phyloP scores from a whole-genome alignment of 257 asterid genomes.

The Solanum ossicruentum region DNA sequence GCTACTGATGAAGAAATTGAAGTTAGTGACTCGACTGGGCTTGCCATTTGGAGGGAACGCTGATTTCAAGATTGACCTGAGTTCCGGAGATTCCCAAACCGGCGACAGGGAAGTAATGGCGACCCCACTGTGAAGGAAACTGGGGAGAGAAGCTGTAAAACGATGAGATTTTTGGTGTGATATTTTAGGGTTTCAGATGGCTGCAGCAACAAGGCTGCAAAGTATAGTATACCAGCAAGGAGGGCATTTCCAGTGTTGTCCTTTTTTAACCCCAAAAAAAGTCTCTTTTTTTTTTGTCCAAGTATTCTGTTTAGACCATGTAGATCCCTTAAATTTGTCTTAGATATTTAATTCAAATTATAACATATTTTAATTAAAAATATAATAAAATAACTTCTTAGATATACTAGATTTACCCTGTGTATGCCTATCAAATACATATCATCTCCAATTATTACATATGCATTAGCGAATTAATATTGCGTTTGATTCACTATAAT shows the following conservation, averaged over 20 bases:
- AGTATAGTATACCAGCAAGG: background rate
- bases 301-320: background rate
- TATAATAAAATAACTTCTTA: too few species aligned
- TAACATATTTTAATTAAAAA: background rate
- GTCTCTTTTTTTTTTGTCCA: background rate
- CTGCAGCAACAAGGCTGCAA: background rate
- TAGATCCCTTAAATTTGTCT: background rate
- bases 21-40: slow-evolving; percentile 42
- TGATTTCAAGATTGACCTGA: background rate
- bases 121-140: background rate
- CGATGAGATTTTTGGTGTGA: background rate
- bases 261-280: too few species aligned
- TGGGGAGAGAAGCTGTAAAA: background rate
- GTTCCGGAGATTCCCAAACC: background rate
- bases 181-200: slow-evolving; percentile 8
- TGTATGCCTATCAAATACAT: too few species aligned
- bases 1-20: slow-evolving; percentile 41
- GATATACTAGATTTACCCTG: too few species aligned
- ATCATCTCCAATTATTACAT: too few species aligned
- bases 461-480: too few species aligned
- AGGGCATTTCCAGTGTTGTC: background rate
- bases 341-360: background rate
- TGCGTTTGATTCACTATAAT: too few species aligned
- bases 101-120: background rate
- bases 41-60: slow-evolving; percentile 1